A percentile compares a stretch with the other conserved stretches of the same genome.
Evolutionary conservation across 257 asterid species (phyloP).

Genomic region (Rehmannia glutinosa): DNA sequence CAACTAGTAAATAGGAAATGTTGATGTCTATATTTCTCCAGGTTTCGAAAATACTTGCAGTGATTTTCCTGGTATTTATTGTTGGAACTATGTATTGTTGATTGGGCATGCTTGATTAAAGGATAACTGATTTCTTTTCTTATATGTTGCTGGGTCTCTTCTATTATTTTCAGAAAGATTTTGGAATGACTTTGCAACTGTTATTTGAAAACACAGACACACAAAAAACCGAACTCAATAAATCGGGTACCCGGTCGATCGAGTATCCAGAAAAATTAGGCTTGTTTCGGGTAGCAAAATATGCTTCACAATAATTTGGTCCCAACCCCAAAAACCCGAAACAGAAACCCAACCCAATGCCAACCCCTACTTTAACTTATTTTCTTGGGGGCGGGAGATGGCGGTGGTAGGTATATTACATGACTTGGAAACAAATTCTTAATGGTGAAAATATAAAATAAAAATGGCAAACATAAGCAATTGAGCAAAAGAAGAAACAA

Average conservation of each 20-base stretch:
- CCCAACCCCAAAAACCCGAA: too few species aligned
- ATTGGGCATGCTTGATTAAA: neutral
- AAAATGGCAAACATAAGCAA: neutral
- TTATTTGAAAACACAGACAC: neutral
- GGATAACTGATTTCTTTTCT: neutral
- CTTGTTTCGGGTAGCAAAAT: too few species aligned
- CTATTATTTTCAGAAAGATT: neutral
- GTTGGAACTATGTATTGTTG: neutral
- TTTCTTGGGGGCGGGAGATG: neutral
- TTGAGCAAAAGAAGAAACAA: neutral
- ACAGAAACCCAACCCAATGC: too few species aligned
- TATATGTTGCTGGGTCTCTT: neutral
- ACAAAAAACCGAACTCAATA: too few species aligned
- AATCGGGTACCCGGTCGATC: neutral
- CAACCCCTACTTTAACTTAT: too few species aligned
- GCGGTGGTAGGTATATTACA: neutral
- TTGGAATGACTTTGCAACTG: neutral
- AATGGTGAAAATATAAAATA: neutral
- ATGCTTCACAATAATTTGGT: too few species aligned
- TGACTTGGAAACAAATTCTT: neutral
- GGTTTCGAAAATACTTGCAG: neutral
- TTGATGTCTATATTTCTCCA: too few species aligned
- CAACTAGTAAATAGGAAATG: neutral
- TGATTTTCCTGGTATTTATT: neutral
- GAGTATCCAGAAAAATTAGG: neutral